phyloP scores from a whole-genome alignment of 1,284 basidiomycete genomes.

The Moesziomyces sp. region DNA sequence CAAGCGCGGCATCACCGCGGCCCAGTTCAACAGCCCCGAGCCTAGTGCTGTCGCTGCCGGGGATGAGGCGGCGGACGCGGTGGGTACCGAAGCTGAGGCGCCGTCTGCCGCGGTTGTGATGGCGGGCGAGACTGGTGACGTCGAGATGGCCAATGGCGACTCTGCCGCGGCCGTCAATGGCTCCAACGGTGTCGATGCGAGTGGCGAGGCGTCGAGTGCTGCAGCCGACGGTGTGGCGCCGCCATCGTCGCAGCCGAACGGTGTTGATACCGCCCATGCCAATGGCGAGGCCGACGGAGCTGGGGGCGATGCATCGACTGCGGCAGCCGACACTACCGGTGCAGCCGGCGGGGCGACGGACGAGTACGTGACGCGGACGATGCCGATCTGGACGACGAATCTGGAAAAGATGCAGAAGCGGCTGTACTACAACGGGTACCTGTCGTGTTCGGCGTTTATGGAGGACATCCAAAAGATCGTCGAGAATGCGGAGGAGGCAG shows the following conservation, averaged over 20 bases:
- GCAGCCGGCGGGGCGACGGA: neutral
- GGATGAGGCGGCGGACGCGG: constrained; percentile 5
- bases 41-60: constrained; percentile 9
- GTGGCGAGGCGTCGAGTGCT: constrained; percentile 1
- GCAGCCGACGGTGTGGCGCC: constrained; percentile 5
- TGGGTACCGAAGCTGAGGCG: constrained; percentile 4
- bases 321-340: constrained; percentile 1
- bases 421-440: constrained; percentile 86
- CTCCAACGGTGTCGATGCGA: constrained; percentile 3
- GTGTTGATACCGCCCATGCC: constrained; percentile 1
- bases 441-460: constrained; percentile 86
- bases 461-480: constrained; percentile 89
- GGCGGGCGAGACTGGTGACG: constrained; percentile 11
- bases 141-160: constrained; percentile 31
- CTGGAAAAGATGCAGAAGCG: constrained; percentile 89
- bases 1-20: constrained; percentile 40
- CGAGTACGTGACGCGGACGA: constrained; percentile 46
- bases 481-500: constrained; percentile 77
- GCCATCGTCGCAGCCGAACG: constrained; percentile 27
- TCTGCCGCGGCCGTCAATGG: constrained; percentile 6
- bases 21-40: constrained; percentile 37
- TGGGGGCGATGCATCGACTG: constrained; percentile 12
- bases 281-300: neutral
- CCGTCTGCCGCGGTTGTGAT: neutral
- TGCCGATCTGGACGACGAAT: constrained; percentile 65